Evolutionary conservation across 768 basidiomycete species (phyloP), one percentile per base, ranked within the genome.

Genomic region (Cyclocybe aegerita): DNA sequence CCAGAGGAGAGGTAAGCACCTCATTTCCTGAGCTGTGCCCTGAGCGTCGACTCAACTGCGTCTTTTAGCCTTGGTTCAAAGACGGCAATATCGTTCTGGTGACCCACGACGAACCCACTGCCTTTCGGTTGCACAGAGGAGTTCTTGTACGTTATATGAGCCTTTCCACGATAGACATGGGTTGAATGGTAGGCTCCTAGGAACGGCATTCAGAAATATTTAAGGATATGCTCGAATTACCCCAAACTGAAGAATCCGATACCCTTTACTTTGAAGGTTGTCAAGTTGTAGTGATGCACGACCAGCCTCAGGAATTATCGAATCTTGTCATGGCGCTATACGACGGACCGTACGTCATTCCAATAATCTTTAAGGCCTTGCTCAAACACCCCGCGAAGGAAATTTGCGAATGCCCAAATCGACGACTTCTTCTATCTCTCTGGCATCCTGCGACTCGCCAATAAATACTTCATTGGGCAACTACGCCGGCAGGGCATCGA

Each of bases 51-150:
- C 16, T 32, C 12, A 3, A 30, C 31, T 4, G 10, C 39, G 15
- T 41, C 35, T 32, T n/a, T 39, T 47, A 81, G 66, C 80, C 79
- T 11, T 83, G 78, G 78, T 81, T 85, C 57, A 78, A 82, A 16
- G 82, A 83, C 55, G 82, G 81, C 12, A 85, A 83, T 60, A 70
- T 83, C 41, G 64, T 83, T 12, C 70, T 85, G 3, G 62, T 78
- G 35, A 74, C 76, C 6, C 62, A 72, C 32, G 69, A 73, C 39
- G 57, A 65, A 44, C 67, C 64, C 4, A 72, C 73, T 33, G 76
- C 75, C 1, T 83, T 82, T 69, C 80, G 76, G 32, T 70, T 83
- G 4, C 83, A 83, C 58, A 74, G 71, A 33, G 74, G 76, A 49
- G 70, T 77, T 38, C 65, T 75, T 46, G 71, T 72, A 58, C 43